Conservation (phyloP, 345 rosid species). For the Carallia pectinifolia region DNA sequence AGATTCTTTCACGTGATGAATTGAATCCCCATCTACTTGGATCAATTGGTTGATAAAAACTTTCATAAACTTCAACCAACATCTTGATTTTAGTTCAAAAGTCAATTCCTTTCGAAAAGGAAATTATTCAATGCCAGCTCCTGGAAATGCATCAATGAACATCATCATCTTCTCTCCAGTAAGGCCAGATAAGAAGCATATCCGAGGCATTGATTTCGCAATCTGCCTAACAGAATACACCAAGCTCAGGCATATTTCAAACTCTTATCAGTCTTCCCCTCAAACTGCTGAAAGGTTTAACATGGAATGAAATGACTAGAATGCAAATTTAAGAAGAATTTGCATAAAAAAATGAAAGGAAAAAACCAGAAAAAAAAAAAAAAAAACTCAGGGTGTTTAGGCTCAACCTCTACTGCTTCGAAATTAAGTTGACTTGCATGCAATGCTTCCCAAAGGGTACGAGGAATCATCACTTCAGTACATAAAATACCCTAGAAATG, state of each 20-base stretch:
- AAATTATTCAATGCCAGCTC: slow-evolving; percentile 44
- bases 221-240: slow-evolving; percentile 36
- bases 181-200: slow-evolving; percentile 84
- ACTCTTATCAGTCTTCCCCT: neutral
- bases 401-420: slow-evolving; percentile 50
- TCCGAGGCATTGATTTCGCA: slow-evolving; percentile 63
- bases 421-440: slow-evolving; percentile 66
- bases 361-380: neutral
- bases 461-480: slow-evolving; percentile 67
- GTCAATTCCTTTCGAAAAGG: neutral
- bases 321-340: no score
- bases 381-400: neutral
- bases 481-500: slow-evolving; percentile 55
- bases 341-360: no score
- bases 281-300: neutral
- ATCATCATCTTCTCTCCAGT: slow-evolving; percentile 93
- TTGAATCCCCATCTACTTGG: no score
- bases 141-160: slow-evolving; percentile 87
- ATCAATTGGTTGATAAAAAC: no score
- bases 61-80: no score
- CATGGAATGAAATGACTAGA: no score
- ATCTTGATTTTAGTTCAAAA: no score
- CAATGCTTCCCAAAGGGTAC: slow-evolving; percentile 76
- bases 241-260: no score
- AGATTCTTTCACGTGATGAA: no score